Evolutionary conservation across 352 stramenopile species (phyloP), one percentile per base, ranked within the genome.

Genomic region (Globisporangium acanthophoron): DNA sequence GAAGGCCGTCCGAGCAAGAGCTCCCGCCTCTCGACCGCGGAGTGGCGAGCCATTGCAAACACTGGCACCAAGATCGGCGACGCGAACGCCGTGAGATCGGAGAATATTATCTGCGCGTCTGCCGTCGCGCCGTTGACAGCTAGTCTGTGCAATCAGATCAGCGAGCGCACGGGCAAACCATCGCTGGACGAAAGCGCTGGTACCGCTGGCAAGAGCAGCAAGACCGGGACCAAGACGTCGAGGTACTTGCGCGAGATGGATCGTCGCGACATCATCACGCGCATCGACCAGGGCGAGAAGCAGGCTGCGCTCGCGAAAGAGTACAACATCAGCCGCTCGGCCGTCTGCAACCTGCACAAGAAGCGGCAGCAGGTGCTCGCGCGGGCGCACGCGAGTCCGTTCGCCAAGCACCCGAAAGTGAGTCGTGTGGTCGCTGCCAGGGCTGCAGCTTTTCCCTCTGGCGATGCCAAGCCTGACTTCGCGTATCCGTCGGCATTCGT

Each of bases 261-360:
- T 52, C 77, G 74, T 8, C 77, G 74, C 9, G 59, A 47, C 12
- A 88, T 88, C 64, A 54, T 88, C 24, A 56, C 66, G 12, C 73
- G 78, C 2, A 76, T 88, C 40, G 67, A 69, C 12, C 69, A 73
- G 20, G 78, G 78, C 3, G 78, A 88, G 62, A 85, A 86, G 56
- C 74, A 86, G 33, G 71, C 78, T 0, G 67, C 67, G 21, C 67
- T 86, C 3, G 75, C 78, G 20, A 88, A 86, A 62, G 78, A 87
- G 56, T 87, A 79, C 58, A 61, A 75, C 31, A 73, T 87, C 29
- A 84, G 70, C 53, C 74, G 76, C 24, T 73, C 76, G 0, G 74
- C 76, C 7, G 83, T 87, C 50, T 87, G 74, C 53, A 87, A 87
- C 55, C 46, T 87, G 41, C 73, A 84, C 61, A 84, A 87, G 55